A percentile compares a stretch with the other conserved stretches of the same genome.
Evolutionary conservation across 139 green algal genomes (phyloP).

Genomic region (Nannochloris sp.): DNA sequence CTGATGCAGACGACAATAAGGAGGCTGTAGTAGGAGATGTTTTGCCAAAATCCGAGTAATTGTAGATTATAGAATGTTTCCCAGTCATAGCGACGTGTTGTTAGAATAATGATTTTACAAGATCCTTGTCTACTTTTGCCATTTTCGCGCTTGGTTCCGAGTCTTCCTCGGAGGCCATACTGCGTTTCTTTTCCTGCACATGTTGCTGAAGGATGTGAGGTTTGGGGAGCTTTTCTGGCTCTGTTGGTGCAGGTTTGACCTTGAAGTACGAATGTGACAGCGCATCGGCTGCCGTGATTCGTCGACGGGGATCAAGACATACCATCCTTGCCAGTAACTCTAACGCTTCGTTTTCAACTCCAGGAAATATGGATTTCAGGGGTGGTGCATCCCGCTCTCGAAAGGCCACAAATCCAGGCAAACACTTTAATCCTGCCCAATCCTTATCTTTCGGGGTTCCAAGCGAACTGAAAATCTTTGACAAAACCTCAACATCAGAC

Average conservation of each 20-base stretch:
- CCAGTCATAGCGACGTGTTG: not conserved
- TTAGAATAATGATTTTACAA: slow-evolving; percentile 4
- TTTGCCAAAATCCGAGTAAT: not conserved
- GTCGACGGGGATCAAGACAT: slow-evolving; percentile 31
- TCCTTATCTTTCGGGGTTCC: slow-evolving; percentile 57
- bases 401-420: slow-evolving; percentile 58
- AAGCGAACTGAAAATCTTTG: slow-evolving; percentile 65
- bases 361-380: slow-evolving; percentile 44
- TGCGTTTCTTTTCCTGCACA: not conserved
- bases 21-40: slow-evolving; percentile 39
- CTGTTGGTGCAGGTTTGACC: slow-evolving; percentile 43
- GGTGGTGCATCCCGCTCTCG: slow-evolving; percentile 29
- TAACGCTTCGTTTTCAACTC: slow-evolving; percentile 53
- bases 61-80: not conserved
- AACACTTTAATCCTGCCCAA: slow-evolving; percentile 50
- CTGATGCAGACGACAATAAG: slow-evolving; percentile 66
- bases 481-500: slow-evolving; percentile 73
- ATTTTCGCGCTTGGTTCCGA: not conserved
- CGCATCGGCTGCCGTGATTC: slow-evolving; percentile 48
- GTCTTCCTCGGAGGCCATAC: not conserved
- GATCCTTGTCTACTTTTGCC: not conserved
- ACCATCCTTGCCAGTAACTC: slow-evolving; percentile 45
- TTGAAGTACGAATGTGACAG: slow-evolving; percentile 69
- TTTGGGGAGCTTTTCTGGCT: slow-evolving; percentile 37
- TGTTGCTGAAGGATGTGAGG: slow-evolving; percentile 2